Evolutionary conservation across 2,329 filamentous ascomycete species (phyloP).

Genomic region (Tolypocladium album): DNA sequence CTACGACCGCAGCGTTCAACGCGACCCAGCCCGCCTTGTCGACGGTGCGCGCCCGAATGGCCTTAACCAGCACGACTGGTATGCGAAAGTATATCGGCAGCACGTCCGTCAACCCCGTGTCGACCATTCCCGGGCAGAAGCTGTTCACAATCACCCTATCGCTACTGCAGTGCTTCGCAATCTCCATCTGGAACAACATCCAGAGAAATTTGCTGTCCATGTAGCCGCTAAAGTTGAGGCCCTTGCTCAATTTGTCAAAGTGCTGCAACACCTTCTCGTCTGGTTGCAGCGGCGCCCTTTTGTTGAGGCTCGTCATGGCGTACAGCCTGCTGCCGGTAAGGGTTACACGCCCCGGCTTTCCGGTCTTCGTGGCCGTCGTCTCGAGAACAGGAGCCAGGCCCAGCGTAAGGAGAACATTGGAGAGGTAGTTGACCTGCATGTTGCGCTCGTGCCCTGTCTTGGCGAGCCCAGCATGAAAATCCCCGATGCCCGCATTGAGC

Average conservation of each 20-base stretch:
- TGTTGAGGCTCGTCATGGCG: not conserved
- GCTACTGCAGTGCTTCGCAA: not conserved
- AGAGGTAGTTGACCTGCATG: conserved; percentile 16
- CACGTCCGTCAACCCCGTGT: not conserved
- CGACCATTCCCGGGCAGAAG: not conserved
- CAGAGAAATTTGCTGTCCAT: not conserved
- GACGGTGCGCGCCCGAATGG: not conserved
- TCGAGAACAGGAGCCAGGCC: conserved; percentile 10
- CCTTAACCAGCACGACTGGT: not conserved
- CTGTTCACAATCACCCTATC: not conserved
- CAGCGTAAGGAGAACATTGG: conserved; percentile 13
- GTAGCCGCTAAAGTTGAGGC: not conserved
- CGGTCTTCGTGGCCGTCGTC: not conserved
- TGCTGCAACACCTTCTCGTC: not conserved
- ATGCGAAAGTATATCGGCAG: not conserved
- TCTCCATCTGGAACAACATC: not conserved
- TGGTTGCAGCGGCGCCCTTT: not conserved
- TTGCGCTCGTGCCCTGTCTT: conserved; percentile 12
- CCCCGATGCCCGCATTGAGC: not conserved
- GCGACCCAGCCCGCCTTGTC: not conserved
- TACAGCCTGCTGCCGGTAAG: not conserved
- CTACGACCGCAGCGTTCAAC: not conserved
- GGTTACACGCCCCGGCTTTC: not conserved
- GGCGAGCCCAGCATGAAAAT: conserved; percentile 11
- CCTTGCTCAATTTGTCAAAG: not conserved